Evolutionary conservation across 306 rosid species (phyloP).

Genomic region (Dryas alaskensis): DNA sequence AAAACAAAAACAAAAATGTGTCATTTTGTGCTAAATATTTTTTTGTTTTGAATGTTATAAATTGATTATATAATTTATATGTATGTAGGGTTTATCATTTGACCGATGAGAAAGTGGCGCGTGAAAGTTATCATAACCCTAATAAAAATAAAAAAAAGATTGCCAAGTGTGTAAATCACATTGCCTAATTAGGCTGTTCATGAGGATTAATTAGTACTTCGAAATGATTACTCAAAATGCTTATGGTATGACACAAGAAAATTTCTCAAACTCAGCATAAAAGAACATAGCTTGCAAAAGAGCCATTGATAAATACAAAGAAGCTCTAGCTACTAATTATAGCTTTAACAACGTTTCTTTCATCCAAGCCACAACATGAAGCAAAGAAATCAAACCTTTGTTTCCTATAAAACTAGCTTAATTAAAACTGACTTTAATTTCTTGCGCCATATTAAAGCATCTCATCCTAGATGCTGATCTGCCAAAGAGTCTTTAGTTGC

Average conservation of each 20-base stretch:
- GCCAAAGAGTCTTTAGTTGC: slow-evolving; percentile 86
- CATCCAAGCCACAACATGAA: slow-evolving; percentile 12
- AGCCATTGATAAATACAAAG: too few species aligned
- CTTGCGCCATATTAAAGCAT: background rate
- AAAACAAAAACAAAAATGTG: too few species aligned
- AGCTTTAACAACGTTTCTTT: slow-evolving; percentile 7
- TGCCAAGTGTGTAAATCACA: background rate
- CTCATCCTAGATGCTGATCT: slow-evolving; percentile 26
- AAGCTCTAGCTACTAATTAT: background rate
- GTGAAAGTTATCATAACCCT: background rate
- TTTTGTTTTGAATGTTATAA: too few species aligned
- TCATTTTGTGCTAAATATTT: too few species aligned
- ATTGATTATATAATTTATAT: too few species aligned
- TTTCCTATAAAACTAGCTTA: background rate
- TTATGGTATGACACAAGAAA: background rate
- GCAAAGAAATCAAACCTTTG: slow-evolving; percentile 13
- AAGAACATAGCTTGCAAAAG: background rate
- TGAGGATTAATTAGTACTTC: background rate
- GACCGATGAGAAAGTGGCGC: too few species aligned
- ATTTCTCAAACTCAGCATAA: background rate
- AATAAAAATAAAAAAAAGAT: too few species aligned
- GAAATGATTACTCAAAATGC: background rate
- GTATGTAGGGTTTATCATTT: too few species aligned
- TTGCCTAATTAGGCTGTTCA: background rate
- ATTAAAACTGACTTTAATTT: background rate